These are phyloP conservation scores for Trametes sp. DNA, from an alignment of 1,284 basidiomycete species.

Conservation along the genomic window DNA sequence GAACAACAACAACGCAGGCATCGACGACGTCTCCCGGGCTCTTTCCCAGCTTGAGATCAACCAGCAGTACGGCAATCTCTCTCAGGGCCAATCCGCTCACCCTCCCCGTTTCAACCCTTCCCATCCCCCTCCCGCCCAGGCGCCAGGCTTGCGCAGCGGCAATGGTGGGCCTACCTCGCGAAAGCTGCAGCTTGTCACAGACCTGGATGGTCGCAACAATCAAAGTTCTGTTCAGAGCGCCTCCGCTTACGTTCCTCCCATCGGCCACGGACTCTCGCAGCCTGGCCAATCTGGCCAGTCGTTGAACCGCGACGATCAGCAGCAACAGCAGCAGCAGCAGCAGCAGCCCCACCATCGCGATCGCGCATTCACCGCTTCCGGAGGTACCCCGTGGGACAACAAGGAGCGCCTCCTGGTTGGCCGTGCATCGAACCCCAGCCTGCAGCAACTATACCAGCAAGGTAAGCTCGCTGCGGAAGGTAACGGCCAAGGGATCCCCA, in stretches of 20 bases:
- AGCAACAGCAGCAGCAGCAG: slow-evolving; percentile 43
- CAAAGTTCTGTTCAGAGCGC: slow-evolving; percentile 52
- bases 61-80: slow-evolving; percentile 45
- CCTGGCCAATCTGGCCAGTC: slow-evolving; percentile 37
- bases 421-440: slow-evolving; percentile 71
- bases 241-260: slow-evolving; percentile 53
- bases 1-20: slow-evolving; percentile 47
- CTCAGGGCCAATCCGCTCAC: slow-evolving; percentile 59
- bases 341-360: slow-evolving; percentile 43
- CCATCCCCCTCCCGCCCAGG: slow-evolving; percentile 55
- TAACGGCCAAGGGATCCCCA: slow-evolving; percentile 57
- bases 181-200: slow-evolving; percentile 64
- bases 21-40: slow-evolving; percentile 81
- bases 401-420: slow-evolving; percentile 63
- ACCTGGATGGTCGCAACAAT: slow-evolving; percentile 68
- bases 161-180: slow-evolving; percentile 48
- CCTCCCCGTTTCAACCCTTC: slow-evolving; percentile 72
- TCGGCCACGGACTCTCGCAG: slow-evolving; percentile 53
- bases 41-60: slow-evolving; percentile 71
- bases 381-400: slow-evolving; percentile 61
- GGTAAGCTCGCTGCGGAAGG: slow-evolving; percentile 41
- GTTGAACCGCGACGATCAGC: slow-evolving; percentile 31
- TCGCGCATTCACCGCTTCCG: slow-evolving; percentile 51
- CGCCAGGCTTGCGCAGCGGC: slow-evolving; percentile 49
- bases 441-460: slow-evolving; percentile 65